Evolutionary conservation across 1,284 basidiomycete genomes (phyloP).

Genomic region (Sanghuangporus baumii): DNA sequence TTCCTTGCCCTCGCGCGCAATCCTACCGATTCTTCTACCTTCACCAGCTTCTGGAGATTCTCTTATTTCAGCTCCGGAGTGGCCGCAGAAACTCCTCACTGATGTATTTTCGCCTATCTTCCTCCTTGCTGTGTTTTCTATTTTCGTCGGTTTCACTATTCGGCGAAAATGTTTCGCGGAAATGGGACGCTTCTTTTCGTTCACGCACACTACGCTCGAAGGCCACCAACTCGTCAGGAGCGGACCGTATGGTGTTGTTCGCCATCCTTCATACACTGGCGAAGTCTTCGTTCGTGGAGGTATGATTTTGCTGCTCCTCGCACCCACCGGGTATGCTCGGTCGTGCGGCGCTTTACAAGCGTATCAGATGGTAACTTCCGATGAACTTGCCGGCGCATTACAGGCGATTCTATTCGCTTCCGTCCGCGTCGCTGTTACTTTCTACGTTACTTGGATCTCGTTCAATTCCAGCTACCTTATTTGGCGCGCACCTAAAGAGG

Average conservation of each 20-base stretch:
- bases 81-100: background rate
- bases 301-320: constrained; percentile 1
- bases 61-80: background rate
- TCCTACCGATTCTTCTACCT: constrained; percentile 7
- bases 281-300: constrained; percentile 8
- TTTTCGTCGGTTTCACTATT: constrained; percentile 7
- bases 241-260: constrained; percentile 14
- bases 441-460: constrained; percentile 7
- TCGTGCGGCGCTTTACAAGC: constrained; percentile 1
- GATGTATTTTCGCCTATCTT: background rate
- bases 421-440: background rate
- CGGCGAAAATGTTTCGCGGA: constrained; percentile 7
- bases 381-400: background rate
- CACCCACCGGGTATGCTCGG: background rate
- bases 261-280: constrained; percentile 15
- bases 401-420: background rate
- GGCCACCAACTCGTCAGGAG: constrained; percentile 9
- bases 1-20: background rate
- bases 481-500: constrained; percentile 15
- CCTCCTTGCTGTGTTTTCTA: constrained; percentile 1
- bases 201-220: constrained; percentile 13
- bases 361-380: background rate
- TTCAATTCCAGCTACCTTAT: constrained; percentile 7
- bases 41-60: background rate
- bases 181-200: constrained; percentile 13